These are phyloP conservation scores for Cenchrus purpureus DNA, from an alignment of 176 grass and related monocot species.

Conservation along the genomic window DNA sequence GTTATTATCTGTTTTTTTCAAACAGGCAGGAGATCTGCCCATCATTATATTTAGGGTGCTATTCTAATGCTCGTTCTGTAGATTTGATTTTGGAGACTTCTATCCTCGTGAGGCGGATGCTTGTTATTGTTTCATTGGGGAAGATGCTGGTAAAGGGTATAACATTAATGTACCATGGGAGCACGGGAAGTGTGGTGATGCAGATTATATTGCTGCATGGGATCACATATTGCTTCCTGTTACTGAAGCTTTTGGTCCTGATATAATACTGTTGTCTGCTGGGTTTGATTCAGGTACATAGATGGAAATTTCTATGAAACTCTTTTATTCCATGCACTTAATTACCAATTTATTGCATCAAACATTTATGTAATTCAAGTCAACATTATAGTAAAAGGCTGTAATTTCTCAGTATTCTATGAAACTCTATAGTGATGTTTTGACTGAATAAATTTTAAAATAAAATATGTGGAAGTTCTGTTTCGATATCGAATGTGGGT, in stretches of 20 bases:
- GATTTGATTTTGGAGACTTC: slow-evolving; percentile 80
- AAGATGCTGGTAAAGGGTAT: slow-evolving; percentile 77
- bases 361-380: no score
- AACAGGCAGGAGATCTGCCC: no score
- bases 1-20: not conserved
- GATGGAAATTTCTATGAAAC: not conserved
- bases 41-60: not conserved
- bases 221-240: slow-evolving; percentile 87
- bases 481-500: no score
- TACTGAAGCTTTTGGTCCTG: slow-evolving; percentile 67
- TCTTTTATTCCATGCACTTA: not conserved
- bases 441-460: no score
- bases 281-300: slow-evolving; percentile 90
- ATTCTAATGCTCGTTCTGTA: slow-evolving; percentile 44
- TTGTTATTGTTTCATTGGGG: slow-evolving; percentile 75
- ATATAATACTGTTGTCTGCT: slow-evolving; percentile 89
- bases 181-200: slow-evolving; percentile 77
- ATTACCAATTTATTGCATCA: no score
- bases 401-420: no score
- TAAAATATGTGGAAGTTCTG: no score
- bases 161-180: slow-evolving; percentile 99
- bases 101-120: slow-evolving; percentile 76
- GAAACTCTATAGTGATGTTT: no score
- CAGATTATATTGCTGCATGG: slow-evolving; percentile 94
- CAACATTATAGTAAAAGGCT: no score